These are phyloP conservation scores for Synchytrium microbalum DNA, from an alignment of 371 early-diverging fungal genomes.

Conservation along the genomic window DNA sequence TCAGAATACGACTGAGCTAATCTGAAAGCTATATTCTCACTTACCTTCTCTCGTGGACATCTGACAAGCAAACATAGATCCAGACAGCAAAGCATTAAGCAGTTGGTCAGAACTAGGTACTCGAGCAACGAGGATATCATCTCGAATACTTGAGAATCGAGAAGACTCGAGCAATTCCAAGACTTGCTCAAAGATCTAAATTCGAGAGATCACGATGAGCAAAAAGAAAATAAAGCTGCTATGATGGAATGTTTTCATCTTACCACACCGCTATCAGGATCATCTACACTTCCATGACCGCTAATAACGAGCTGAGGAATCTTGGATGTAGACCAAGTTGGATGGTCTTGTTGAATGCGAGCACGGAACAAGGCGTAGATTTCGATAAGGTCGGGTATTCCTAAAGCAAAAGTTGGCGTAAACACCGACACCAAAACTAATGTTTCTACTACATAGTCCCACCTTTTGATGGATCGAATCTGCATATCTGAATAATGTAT, in stretches of 20 bases:
- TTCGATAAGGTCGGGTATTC: conserved; percentile 70
- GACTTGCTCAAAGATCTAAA: conserved; percentile 57
- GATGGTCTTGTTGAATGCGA: conserved; percentile 30
- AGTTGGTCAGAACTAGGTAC: conserved; percentile 76
- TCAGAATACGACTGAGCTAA: neutral
- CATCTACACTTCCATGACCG: conserved; percentile 82
- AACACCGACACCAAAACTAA: conserved; percentile 4
- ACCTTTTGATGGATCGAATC: conserved; percentile 91
- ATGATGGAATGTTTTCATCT: neutral
- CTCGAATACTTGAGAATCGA: neutral
- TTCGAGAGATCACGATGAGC: conserved; percentile 16
- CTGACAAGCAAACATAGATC: conserved; percentile 66
- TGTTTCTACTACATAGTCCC: too few species aligned
- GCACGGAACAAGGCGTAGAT: conserved; percentile 56
- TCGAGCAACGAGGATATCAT: conserved; percentile 11
- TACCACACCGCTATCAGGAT: conserved; percentile 56
- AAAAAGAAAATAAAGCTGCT: neutral
- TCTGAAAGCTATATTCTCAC: neutral
- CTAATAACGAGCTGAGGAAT: conserved; percentile 69
- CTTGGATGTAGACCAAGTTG: conserved; percentile 29
- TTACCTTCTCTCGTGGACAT: conserved; percentile 62
- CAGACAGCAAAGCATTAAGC: conserved; percentile 60
- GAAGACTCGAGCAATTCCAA: conserved; percentile 30
- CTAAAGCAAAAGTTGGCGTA: too few species aligned
- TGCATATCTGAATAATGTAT: conserved; percentile 77